Evolutionary conservation across 441 rosid genomes (phyloP).

Genomic region (Euphorbia celastroides): DNA sequence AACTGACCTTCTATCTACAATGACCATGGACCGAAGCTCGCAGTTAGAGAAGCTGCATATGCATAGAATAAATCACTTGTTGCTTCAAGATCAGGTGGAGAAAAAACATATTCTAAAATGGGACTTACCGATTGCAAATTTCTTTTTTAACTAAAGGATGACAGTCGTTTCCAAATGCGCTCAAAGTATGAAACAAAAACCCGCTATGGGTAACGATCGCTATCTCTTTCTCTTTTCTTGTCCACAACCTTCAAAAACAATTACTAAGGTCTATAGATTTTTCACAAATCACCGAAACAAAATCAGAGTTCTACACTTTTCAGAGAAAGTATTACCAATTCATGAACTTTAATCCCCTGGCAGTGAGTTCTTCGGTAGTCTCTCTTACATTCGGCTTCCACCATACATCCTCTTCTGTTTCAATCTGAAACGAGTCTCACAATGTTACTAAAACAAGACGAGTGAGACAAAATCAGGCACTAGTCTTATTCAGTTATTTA

Average conservation of each 20-base stretch:
- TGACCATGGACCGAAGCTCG: slow-evolving; percentile 89
- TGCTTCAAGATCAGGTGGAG: neutral
- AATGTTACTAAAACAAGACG: slow-evolving; percentile 17
- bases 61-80: slow-evolving; percentile 17
- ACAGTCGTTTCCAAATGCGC: slow-evolving; percentile 68
- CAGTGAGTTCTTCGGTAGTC: slow-evolving; percentile 67
- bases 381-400: slow-evolving; percentile 84
- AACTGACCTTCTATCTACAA: slow-evolving; percentile 65
- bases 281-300: neutral
- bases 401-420: slow-evolving; percentile 60
- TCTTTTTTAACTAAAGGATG: slow-evolving; percentile 71
- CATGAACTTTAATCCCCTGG: slow-evolving; percentile 71
- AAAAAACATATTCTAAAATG: neutral
- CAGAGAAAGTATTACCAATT: slow-evolving; percentile 48
- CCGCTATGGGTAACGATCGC: slow-evolving; percentile 96
- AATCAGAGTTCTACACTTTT: neutral
- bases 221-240: slow-evolving; percentile 94
- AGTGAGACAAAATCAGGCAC: slow-evolving; percentile 10
- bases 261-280: slow-evolving; percentile 7
- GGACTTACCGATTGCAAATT: slow-evolving; percentile 64
- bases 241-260: slow-evolving; percentile 72
- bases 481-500: too few species aligned
- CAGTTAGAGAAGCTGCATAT: slow-evolving; percentile 79
- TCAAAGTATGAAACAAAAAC: slow-evolving; percentile 75
- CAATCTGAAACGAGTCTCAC: slow-evolving; percentile 44